Percentiles rank a stretch among this genome's conserved stretches.
Evolutionary conservation across 2,329 filamentous ascomycete genomes (phyloP).

Genomic region (Thielaviopsis musarum): DNA sequence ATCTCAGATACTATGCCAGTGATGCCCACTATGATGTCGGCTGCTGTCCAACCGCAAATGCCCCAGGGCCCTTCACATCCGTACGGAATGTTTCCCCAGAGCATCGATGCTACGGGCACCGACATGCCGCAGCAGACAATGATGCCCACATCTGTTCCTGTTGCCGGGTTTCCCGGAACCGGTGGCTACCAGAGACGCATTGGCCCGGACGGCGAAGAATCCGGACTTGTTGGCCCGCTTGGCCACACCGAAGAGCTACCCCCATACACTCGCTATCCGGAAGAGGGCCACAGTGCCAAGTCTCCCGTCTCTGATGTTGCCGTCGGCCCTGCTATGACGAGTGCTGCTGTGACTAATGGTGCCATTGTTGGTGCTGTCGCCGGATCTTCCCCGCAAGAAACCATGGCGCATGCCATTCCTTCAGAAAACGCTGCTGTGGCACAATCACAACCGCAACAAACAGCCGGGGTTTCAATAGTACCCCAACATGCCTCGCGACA

Average conservation of each 20-base stretch:
- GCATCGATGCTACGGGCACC: conserved; percentile 55
- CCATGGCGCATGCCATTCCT: not conserved
- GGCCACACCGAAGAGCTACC: conserved; percentile 84
- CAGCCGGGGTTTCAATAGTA: conserved; percentile 1
- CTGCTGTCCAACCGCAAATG: not conserved
- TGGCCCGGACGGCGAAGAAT: conserved; percentile 75
- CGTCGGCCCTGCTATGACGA: conserved; percentile 4
- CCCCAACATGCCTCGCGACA: not conserved
- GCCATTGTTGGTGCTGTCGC: not conserved
- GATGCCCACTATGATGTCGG: not conserved
- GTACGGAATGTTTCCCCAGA: conserved; percentile 71
- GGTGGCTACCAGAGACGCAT: conserved; percentile 54
- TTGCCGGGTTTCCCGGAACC: conserved; percentile 57
- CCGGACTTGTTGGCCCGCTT: conserved; percentile 71
- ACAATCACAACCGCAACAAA: conserved; percentile 6
- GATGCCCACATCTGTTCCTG: conserved; percentile 41
- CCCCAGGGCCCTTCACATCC: conserved; percentile 55
- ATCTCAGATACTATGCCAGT: conserved; percentile 4
- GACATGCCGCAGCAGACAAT: conserved; percentile 23
- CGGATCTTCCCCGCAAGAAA: not conserved
- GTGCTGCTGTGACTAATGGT: not conserved
- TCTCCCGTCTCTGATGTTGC: not conserved
- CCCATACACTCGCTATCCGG: conserved; percentile 79
- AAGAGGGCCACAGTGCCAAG: conserved; percentile 47
- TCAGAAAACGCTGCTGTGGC: not conserved